Conservation (phyloP, 257 asterid species). For the Solanum dulcamara region DNA sequence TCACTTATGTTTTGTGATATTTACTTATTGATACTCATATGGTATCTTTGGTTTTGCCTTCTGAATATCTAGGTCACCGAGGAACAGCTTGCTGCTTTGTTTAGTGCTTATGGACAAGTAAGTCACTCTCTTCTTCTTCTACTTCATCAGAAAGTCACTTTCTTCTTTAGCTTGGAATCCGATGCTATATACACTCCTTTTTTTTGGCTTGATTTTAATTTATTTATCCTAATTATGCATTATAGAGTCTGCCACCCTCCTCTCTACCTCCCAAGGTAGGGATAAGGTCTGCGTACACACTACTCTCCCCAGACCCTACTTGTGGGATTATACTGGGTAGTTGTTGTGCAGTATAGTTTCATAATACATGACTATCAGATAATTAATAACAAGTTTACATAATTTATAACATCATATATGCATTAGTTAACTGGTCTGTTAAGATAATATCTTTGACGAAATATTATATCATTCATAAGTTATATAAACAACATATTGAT, state of each 20-base stretch:
- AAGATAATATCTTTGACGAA: not conserved
- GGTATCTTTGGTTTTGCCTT: conserved; percentile 3
- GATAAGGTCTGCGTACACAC: too few relatives aligned
- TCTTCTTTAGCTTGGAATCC: too few relatives aligned
- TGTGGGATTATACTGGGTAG: too few relatives aligned
- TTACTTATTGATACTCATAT: conserved; percentile 5
- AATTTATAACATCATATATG: not conserved
- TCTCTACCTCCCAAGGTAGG: too few relatives aligned
- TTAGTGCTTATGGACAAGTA: conserved; percentile 81
- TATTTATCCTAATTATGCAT: too few relatives aligned
- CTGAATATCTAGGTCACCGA: conserved; percentile 49
- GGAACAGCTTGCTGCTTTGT: conserved; percentile 84
- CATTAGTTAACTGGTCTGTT: not conserved
- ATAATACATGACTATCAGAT: not conserved
- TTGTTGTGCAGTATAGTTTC: not conserved
- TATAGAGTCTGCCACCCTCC: too few relatives aligned
- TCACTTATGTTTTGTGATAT: not conserved
- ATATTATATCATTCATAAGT: not conserved
- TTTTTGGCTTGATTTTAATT: too few relatives aligned
- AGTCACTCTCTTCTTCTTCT: conserved; percentile 15
- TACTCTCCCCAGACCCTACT: too few relatives aligned
- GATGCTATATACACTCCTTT: not conserved
- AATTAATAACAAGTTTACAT: not conserved
- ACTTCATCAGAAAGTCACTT: conserved; percentile 14
- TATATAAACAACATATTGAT: not conserved